Evolutionary conservation across 345 rosid genomes (phyloP), one percentile per base, ranked within the genome.

Genomic region (Eucalyptus globulus): DNA sequence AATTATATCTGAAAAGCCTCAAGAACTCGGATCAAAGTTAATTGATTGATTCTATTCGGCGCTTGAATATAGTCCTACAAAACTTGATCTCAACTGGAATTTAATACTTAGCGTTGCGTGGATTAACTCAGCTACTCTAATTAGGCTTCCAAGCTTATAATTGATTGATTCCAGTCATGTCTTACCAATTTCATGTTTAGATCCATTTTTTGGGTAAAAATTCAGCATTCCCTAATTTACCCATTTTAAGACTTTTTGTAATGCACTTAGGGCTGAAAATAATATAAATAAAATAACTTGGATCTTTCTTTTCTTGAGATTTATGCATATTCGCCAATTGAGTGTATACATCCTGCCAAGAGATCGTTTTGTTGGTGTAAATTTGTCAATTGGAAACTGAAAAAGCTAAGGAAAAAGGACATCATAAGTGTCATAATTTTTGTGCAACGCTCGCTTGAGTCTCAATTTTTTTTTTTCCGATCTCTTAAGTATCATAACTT

Each of bases 401-500:
- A 56, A 56, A 56, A 24, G 13, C 2, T 22, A 56, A 10, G 62
- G 62, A 56, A 56, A 56, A 56, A 56, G 6, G 3, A 56, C 29
- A 9, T 22, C 29, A 56, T 24, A 2, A 56, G 12, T 56, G 13
- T 24, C 27, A 56, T 56, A 56, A 56, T 10, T 56, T 56, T 9
- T 5, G 4, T 1, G 0, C 27, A 24, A 2, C 1, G 2, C 62
- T 56, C 3, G 0, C 13, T 56, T 56, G 29, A 56, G 12, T 56
- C 12, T 24, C 62, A 56, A 53, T 1, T 56, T 9, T 9, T 56
- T 56, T 56, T 56, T 19, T 56, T 56, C 3, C 13, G 6, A 56
- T 56, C 27, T 0, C 62, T 24, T 24, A 24, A 56, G 29, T 24
- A 24, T 56, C 62, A 5, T 56, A 56, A 56, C 62, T 56, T 56